These are phyloP conservation scores for Quercus gilva DNA, from an alignment of 306 rosid species.

Conservation along the genomic window DNA sequence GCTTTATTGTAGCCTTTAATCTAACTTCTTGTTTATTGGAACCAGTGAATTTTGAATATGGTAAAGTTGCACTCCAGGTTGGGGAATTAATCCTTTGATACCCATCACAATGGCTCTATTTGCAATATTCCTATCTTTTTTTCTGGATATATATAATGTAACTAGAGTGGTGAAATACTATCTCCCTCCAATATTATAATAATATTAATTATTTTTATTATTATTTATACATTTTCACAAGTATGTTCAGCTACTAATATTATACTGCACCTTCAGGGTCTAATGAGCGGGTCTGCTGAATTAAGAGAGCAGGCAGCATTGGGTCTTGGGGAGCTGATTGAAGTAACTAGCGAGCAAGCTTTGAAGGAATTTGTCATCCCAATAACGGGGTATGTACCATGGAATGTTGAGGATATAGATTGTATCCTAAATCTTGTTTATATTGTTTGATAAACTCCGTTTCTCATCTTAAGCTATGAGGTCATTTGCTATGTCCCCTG, in stretches of 20 bases:
- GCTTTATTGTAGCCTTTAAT: not conserved
- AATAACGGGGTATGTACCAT: constrained; percentile 75
- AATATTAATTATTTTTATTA: too few relatives aligned
- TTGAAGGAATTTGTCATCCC: constrained; percentile 89
- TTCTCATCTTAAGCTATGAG: not conserved
- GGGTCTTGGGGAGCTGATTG: constrained; percentile 96
- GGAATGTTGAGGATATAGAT: constrained; percentile 3
- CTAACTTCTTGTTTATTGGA: not conserved
- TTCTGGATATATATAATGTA: too few relatives aligned
- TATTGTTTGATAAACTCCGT: not conserved
- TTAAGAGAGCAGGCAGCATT: constrained; percentile 94
- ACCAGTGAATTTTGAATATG: too few relatives aligned
- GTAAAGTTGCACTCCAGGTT: too few relatives aligned
- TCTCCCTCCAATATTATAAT: too few relatives aligned
- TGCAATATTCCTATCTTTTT: too few relatives aligned
- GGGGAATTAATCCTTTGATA: too few relatives aligned
- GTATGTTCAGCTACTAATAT: constrained; percentile 10
- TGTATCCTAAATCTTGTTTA: constrained; percentile 5
- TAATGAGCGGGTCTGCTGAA: constrained; percentile 92
- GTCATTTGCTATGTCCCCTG: not conserved
- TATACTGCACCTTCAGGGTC: constrained; percentile 53
- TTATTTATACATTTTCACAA: not conserved
- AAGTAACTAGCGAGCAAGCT: constrained; percentile 86
- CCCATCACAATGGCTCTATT: too few relatives aligned
- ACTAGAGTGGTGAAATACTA: too few relatives aligned